phyloP scores from a whole-genome alignment of 73 alveolate species.

The Tetrahymena malaccensis region DNA sequence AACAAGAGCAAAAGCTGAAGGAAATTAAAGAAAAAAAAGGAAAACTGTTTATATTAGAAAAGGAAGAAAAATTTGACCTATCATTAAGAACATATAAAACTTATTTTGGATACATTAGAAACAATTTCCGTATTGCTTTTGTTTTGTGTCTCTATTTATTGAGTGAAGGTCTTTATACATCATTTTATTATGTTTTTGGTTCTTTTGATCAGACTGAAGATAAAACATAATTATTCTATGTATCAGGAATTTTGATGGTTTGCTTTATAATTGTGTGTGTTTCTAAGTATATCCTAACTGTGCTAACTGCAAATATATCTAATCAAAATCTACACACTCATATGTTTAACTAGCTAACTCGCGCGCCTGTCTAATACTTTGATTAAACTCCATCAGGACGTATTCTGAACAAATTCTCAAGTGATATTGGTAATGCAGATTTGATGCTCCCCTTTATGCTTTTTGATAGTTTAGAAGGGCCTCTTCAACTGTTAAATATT shows the following conservation, averaged over 20 bases:
- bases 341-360: neutral
- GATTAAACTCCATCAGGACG: constrained; percentile 37
- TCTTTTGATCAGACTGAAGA: neutral
- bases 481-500: neutral
- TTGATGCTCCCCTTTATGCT: neutral
- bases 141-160: neutral
- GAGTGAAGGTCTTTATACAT: neutral
- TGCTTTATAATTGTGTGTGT: neutral
- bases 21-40: neutral
- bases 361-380: constrained; percentile 1
- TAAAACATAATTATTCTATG: neutral
- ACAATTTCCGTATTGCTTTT: neutral
- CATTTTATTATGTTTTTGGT: neutral
- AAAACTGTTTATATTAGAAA: neutral
- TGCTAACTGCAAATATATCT: neutral
- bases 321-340: neutral
- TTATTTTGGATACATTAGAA: neutral
- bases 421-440: constrained; percentile 7
- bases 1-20: neutral
- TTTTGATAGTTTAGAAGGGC: neutral
- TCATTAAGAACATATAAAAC: neutral
- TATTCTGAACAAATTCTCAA: constrained; percentile 23
- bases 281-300: neutral
- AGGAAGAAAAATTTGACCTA: neutral
- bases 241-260: neutral